Conservation (phyloP, 176 grass and related monocot genomes). For the Ensete glaucum region DNA sequence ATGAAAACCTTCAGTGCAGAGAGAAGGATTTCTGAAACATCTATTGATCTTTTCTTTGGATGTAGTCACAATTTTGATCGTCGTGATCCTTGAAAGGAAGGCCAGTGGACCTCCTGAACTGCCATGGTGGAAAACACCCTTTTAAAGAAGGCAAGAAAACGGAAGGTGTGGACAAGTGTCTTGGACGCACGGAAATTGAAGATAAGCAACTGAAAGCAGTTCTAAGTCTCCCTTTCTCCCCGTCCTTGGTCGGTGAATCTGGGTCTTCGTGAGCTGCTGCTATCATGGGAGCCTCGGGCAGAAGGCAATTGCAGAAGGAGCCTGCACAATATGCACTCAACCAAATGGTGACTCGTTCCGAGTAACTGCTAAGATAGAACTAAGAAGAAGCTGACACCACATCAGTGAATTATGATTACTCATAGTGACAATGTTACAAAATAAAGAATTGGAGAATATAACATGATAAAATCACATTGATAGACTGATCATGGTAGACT, state of each 20-base stretch:
- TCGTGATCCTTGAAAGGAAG: not conserved
- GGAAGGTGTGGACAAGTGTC: not conserved
- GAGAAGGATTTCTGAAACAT: no score
- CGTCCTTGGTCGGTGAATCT: not conserved
- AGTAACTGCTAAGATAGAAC: no score
- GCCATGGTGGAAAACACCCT: not conserved
- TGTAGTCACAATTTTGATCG: not conserved
- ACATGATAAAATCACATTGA: no score
- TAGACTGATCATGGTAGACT: no score
- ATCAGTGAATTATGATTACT: no score
- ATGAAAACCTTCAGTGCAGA: no score
- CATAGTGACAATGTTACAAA: no score
- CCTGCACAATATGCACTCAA: not conserved
- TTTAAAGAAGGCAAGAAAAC: not conserved
- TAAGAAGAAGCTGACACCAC: no score
- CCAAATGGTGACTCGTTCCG: not conserved
- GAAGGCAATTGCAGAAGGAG: slow-evolving; percentile 1
- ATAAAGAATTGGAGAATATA: no score
- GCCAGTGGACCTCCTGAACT: not conserved
- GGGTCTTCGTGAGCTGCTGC: not conserved
- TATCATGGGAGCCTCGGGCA: not conserved
- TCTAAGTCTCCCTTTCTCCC: not conserved
- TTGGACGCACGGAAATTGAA: not conserved
- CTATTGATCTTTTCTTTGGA: not conserved
- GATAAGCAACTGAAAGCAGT: slow-evolving; percentile 4